Evolutionary conservation across 2,329 filamentous ascomycete genomes (phyloP), one percentile per base, ranked within the genome.

Genomic region (Penicillium sp.): DNA sequence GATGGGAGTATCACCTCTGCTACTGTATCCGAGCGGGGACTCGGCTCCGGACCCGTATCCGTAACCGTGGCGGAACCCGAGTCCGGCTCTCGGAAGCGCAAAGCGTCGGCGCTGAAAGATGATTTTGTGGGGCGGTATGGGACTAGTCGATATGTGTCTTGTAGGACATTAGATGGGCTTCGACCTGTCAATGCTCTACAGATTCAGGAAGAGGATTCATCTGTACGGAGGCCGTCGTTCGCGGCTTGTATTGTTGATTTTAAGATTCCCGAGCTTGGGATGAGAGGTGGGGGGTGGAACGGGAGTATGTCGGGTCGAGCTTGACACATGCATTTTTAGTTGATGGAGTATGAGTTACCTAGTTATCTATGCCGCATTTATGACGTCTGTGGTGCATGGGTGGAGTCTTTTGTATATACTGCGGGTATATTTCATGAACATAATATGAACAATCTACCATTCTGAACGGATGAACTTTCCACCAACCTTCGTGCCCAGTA

Each of bases 161-260:
- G 29, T 22, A 14, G 52, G 21, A 44, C 51, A 10, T 16, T 49
- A 9, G 48, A 63, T 52, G 59, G 50, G 6, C 19, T 54, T 4
- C 53, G 56, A 19, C 46, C 55, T 35, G 46, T 57, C 14, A 48
- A 46, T 24, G 33, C 52, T 8, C 9, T 24, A 22, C 8, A 46
- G 53, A 14, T 37, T 56, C 21, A 45, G 47, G 8, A 24, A 11
- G 45, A 55, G 5, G 49, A 57, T 21, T 35, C 56, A 1, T 47
- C 61, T 2, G 53, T 59, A 14, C 64, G 67, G 3, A 68, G 68
- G 13, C 59, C 70, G 2, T 73, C 72, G 2, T 74, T 73, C 47
- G 70, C 70, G 0, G 71, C 72, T 44, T 73, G 70, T 53, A 73
- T 74, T 47, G 67, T 74, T 56, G 71, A 73, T 49, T 66, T 75